A percentile compares a stretch with the other conserved stretches of the same genome.
These are phyloP conservation scores for Rhodotorula mucilaginosa DNA, from an alignment of 1,284 basidiomycete genomes.

Conservation along the genomic window DNA sequence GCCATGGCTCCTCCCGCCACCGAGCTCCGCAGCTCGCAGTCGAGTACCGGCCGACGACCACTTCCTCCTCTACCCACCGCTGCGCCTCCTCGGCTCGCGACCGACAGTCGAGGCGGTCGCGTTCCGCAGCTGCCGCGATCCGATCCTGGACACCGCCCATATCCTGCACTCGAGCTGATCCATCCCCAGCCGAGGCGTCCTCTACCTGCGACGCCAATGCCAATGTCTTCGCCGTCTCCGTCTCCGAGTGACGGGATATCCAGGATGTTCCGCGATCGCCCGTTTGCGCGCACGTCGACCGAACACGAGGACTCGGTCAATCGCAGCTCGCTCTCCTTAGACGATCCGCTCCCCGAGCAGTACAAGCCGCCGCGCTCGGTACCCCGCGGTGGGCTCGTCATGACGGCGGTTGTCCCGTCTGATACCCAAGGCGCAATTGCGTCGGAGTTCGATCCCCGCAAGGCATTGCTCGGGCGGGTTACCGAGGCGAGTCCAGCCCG, in stretches of 20 bases:
- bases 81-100: too few species aligned
- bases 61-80: too few species aligned
- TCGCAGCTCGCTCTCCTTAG: slow-evolving; percentile 6
- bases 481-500: slow-evolving; percentile 2
- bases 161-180: neutral
- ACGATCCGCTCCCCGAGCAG: slow-evolving; percentile 25
- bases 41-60: too few species aligned
- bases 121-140: too few species aligned
- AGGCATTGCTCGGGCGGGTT: too few species aligned
- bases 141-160: neutral
- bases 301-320: neutral
- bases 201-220: slow-evolving; percentile 1
- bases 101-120: too few species aligned
- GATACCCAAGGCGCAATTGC: neutral
- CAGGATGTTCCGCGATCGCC: neutral
- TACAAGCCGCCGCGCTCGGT: slow-evolving; percentile 1
- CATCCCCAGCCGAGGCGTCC: slow-evolving; percentile 23
- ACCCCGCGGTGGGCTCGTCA: neutral
- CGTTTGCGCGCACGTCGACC: neutral
- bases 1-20: too few species aligned
- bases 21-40: too few species aligned
- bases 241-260: neutral
- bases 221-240: neutral
- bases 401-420: neutral
- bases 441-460: neutral